phyloP scores from a whole-genome alignment of 306 rosid genomes.

The Quercus glauca region DNA sequence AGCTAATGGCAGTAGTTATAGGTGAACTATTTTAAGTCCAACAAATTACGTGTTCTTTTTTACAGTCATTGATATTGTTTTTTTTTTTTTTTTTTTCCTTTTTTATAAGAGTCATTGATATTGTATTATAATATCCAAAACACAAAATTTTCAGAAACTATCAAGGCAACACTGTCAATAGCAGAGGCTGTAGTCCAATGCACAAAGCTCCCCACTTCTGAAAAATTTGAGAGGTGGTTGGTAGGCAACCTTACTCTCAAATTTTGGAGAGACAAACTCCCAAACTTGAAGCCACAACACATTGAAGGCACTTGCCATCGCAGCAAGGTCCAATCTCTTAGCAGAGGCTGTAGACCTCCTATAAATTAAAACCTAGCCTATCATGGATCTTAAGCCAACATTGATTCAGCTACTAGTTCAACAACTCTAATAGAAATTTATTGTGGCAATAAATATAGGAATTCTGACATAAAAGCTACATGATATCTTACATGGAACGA shows the following conservation, averaged over 20 bases:
- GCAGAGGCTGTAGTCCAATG: not conserved
- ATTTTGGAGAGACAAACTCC: no score
- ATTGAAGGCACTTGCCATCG: no score
- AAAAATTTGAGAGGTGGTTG: no score
- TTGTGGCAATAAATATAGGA: slow-evolving; percentile 3
- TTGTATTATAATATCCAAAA: not conserved
- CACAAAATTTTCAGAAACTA: not conserved
- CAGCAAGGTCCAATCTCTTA: no score
- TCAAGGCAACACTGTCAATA: not conserved
- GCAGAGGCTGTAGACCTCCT: not conserved
- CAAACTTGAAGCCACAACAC: no score
- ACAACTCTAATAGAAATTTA: not conserved
- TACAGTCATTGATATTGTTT: not conserved
- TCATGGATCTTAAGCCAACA: not conserved
- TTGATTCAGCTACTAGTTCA: slow-evolving; percentile 15
- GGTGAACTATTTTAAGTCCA: not conserved
- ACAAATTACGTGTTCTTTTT: not conserved
- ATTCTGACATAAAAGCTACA: slow-evolving; percentile 20
- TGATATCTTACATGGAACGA: slow-evolving; percentile 87
- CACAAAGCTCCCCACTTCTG: no score
- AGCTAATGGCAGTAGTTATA: not conserved
- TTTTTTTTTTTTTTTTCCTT: not conserved
- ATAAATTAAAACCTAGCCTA: not conserved
- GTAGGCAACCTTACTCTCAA: no score
- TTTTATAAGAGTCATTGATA: not conserved